phyloP scores from a whole-genome alignment of 2,329 filamentous ascomycete species.

The Verticillium albo-atrum region DNA sequence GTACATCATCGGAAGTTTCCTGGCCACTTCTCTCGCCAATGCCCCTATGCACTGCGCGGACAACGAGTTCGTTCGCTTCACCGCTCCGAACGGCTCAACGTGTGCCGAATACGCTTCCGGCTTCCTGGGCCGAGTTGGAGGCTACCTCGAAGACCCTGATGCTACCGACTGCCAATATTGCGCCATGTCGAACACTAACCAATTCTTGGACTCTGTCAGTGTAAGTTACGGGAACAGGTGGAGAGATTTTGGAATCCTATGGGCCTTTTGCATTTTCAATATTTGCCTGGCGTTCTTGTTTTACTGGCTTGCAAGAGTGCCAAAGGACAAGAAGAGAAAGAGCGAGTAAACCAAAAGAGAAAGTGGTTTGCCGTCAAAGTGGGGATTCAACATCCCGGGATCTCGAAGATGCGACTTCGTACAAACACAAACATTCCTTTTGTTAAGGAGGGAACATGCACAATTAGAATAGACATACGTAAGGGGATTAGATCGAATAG shows the following conservation, averaged over 20 bases:
- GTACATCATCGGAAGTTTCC: constrained; percentile 64
- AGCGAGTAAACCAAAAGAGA: neutral
- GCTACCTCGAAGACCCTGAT: constrained; percentile 39
- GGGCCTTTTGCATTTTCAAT: constrained; percentile 50
- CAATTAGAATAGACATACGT: no score
- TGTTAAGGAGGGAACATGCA: no score
- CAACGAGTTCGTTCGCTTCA: constrained; percentile 62
- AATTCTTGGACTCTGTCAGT: constrained; percentile 19
- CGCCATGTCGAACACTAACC: constrained; percentile 7
- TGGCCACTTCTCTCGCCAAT: constrained; percentile 60
- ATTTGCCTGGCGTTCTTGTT: constrained; percentile 40
- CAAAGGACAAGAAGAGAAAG: constrained; percentile 11
- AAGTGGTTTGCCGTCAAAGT: no score
- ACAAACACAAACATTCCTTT: no score
- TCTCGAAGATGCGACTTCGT: no score
- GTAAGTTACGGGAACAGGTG: constrained; percentile 45
- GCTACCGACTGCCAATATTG: constrained; percentile 16
- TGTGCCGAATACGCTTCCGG: constrained; percentile 51
- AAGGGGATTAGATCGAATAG: no score
- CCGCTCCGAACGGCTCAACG: constrained; percentile 47
- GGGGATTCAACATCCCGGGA: no score
- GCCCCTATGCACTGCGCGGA: constrained; percentile 53
- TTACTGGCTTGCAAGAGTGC: constrained; percentile 36
- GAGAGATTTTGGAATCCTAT: constrained; percentile 48
- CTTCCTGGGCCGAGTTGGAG: constrained; percentile 41